Conservation (phyloP, 768 basidiomycete genomes). For the Baorangia bicolor region DNA sequence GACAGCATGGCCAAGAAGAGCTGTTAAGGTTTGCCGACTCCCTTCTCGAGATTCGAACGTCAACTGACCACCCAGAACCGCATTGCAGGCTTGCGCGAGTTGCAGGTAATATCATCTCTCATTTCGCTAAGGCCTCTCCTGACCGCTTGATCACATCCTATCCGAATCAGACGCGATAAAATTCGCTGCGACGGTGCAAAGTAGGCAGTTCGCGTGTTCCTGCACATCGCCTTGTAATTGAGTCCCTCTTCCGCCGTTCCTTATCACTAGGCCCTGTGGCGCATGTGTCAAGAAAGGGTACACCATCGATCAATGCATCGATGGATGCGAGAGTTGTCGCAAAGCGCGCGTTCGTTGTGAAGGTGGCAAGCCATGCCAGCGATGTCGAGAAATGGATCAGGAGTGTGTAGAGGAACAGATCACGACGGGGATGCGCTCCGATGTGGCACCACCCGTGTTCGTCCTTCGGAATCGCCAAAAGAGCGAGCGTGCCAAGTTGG, state of each 20-base stretch:
- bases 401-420: constrained; percentile 48
- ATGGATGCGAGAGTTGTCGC: constrained; percentile 62
- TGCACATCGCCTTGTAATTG: background rate
- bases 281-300: constrained; percentile 58
- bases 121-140: background rate
- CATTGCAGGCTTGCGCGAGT: constrained; percentile 58
- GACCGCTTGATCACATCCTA: background rate
- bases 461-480: constrained; percentile 31
- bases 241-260: background rate
- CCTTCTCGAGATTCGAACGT: background rate
- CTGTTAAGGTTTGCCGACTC: constrained; percentile 44
- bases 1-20: constrained; percentile 50
- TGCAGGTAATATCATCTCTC: constrained; percentile 43
- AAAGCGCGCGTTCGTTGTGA: constrained; percentile 46
- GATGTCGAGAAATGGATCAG: constrained; percentile 35
- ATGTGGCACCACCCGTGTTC: constrained; percentile 21
- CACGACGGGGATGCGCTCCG: constrained; percentile 22
- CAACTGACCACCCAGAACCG: constrained; percentile 11
- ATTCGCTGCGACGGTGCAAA: constrained; percentile 57
- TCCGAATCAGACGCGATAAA: constrained; percentile 54
- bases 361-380: constrained; percentile 37
- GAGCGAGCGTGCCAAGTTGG: constrained; percentile 55
- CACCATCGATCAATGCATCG: constrained; percentile 50
- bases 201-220: constrained; percentile 29
- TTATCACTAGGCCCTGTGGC: constrained; percentile 49